Conservation (phyloP, 176 grass and related monocot species). For the Carex parvula region DNA sequence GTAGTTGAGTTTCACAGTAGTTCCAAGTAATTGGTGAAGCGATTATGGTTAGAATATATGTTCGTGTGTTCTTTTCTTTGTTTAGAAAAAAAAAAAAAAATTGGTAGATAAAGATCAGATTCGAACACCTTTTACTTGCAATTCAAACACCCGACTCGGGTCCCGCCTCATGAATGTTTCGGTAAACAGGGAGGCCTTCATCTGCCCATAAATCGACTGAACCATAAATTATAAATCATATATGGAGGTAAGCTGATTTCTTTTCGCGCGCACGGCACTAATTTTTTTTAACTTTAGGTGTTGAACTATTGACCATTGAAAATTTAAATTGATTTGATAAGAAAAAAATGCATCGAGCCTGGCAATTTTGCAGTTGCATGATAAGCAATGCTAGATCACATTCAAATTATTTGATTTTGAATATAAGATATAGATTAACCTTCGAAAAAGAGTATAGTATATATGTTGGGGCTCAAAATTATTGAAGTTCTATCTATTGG, state of each 20-base stretch:
- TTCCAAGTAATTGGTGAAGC: slow-evolving; percentile 28
- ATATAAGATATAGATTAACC: not conserved
- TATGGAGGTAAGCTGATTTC: slow-evolving; percentile 34
- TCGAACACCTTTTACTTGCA: not conserved
- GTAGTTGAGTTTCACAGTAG: slow-evolving; percentile 12
- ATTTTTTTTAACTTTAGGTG: not conserved
- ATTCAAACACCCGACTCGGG: no score
- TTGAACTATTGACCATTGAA: not conserved
- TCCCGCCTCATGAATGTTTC: slow-evolving; percentile 10
- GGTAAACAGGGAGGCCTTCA: slow-evolving; percentile 43
- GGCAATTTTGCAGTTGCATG: not conserved
- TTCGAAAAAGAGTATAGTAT: no score
- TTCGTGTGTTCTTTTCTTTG: not conserved
- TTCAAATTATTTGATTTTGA: slow-evolving; percentile 2
- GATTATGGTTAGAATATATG: slow-evolving; percentile 7
- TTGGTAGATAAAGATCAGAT: not conserved
- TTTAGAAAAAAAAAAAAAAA: not conserved
- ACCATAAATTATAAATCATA: slow-evolving; percentile 36
- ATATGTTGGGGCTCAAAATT: no score
- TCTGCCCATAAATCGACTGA: slow-evolving; percentile 35
- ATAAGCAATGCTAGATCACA: not conserved
- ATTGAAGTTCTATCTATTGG: no score
- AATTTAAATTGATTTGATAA: not conserved
- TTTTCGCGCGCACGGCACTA: not conserved
- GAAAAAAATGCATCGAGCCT: not conserved